Base-by-base conservation (phyloP, 164 flowering plant species). In the Houttuynia cordata region DNA sequence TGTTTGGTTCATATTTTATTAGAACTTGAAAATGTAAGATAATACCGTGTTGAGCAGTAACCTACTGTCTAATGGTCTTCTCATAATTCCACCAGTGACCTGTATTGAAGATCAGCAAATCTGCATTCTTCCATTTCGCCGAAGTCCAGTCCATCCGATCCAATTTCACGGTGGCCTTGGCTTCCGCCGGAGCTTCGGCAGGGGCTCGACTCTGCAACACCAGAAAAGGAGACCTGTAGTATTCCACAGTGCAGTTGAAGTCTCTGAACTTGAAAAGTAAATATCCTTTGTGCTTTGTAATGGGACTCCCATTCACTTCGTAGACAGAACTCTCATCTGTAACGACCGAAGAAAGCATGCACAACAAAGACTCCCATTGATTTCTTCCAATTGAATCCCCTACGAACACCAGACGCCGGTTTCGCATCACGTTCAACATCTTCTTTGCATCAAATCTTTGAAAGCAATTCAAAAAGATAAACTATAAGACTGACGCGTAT, bases 321-420 rank as follows among this genome's bases (percentile, higher is more conserved):
- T 82, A 83, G 53, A 84, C 76, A 3, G 85, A 82, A 18, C 66
- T 68, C 1, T 87, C 64, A 40, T 40, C 42, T 1, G 89, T 85
- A 1, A 68, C 74, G 0, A 78, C 71, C 0, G 84, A 62, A 0
- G 71, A 68, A 20, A 88, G 75, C 92, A 91, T 69, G 63, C 98
- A 91, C 60, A 88, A 65, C 78, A 88, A 63, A 1, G 96, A 91
- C 76, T 91, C 76, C 98, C 98, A 91, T 76, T 91, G 96, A 65
- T 91, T 86, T 60, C 79, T 67, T 8, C 95, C 92, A 10, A 91
- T 62, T 0, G 96, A 88, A 56, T 91, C 96, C 8, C 98, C 96
- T 8, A 87, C 96, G 64, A 91, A 83, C 94, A 91, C 83, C 58
- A 91, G 71, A 0, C 73, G 75, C 64, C 79, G 86, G 42, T 87